A percentile compares a stretch with the other conserved stretches of the same genome.
These are phyloP conservation scores for Zostera marina DNA, from an alignment of 116 monocot genomes.

Conservation along the genomic window DNA sequence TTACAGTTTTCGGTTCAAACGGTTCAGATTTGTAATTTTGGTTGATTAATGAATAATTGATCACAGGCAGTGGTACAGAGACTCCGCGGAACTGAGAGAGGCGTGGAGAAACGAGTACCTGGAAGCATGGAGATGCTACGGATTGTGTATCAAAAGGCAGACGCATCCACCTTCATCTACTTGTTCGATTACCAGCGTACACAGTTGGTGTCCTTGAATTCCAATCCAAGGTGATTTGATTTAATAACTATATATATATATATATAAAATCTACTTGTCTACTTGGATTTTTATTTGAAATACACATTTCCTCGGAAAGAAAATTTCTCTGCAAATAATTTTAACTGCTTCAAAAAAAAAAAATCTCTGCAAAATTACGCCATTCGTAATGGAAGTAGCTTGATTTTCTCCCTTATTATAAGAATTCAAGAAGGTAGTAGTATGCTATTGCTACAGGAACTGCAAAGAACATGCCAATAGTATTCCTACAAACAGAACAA, in stretches of 20 bases:
- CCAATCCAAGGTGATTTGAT: not conserved
- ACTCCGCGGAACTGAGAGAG: conserved; percentile 53
- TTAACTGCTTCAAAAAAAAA: not conserved
- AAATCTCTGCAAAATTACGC: not conserved
- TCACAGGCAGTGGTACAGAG: conserved; percentile 72
- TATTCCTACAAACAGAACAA: conserved; percentile 31
- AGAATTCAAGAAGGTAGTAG: conserved; percentile 21
- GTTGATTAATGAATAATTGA: not conserved
- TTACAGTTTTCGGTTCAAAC: not conserved
- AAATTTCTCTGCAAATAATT: not conserved
- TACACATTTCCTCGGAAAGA: not conserved
- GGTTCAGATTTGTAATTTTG: too few species aligned
- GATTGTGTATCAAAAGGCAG: conserved; percentile 28
- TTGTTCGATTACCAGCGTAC: conserved; percentile 52
- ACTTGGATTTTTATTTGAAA: too few species aligned
- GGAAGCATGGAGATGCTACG: conserved; percentile 42
- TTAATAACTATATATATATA: not conserved
- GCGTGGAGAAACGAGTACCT: conserved; percentile 74
- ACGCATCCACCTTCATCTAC: conserved; percentile 41
- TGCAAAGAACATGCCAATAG: conserved; percentile 52
- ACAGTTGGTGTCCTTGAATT: conserved; percentile 38
- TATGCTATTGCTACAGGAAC: conserved; percentile 51
- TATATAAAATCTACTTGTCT: too few species aligned
- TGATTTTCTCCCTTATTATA: not conserved
- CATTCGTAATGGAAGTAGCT: not conserved